Evolutionary conservation across 2,329 filamentous ascomycete genomes (phyloP).

Genomic region (Ophiostoma australiae): DNA sequence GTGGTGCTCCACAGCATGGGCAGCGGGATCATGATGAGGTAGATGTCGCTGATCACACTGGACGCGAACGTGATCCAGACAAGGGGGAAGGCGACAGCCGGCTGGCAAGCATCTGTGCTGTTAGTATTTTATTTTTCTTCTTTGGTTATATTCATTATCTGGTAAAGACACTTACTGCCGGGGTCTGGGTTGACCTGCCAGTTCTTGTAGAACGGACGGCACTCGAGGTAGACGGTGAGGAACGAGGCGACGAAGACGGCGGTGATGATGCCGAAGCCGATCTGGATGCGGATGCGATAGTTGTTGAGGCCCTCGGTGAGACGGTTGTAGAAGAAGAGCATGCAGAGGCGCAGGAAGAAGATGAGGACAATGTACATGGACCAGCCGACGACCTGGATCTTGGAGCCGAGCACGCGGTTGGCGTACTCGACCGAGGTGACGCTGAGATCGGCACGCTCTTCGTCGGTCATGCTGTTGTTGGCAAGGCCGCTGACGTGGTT

Average conservation of each 20-base stretch:
- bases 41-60: slow-evolving; percentile 49
- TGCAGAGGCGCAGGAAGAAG: slow-evolving; percentile 50
- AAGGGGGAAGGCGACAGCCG: slow-evolving; percentile 32
- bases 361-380: slow-evolving; percentile 48
- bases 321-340: slow-evolving; percentile 51
- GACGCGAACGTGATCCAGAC: slow-evolving; percentile 46
- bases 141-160: too few species aligned
- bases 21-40: slow-evolving; percentile 50
- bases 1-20: slow-evolving; percentile 40
- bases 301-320: slow-evolving; percentile 36
- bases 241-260: slow-evolving; percentile 13
- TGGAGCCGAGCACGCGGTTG: slow-evolving; percentile 43
- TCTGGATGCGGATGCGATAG: slow-evolving; percentile 24
- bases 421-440: slow-evolving; percentile 42
- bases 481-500: slow-evolving; percentile 46
- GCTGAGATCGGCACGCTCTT: slow-evolving; percentile 40
- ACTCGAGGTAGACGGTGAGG: slow-evolving; percentile 18
- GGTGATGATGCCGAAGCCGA: slow-evolving; percentile 15
- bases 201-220: slow-evolving; percentile 24
- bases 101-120: slow-evolving; percentile 41
- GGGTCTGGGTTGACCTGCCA: slow-evolving; percentile 30
- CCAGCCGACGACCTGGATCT: slow-evolving; percentile 52
- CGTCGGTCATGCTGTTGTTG: slow-evolving; percentile 52
- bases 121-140: too few species aligned
- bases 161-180: slow-evolving; percentile 21